Base-by-base conservation (phyloP, 202 grass and related monocot species). In the Carex arenaria region DNA sequence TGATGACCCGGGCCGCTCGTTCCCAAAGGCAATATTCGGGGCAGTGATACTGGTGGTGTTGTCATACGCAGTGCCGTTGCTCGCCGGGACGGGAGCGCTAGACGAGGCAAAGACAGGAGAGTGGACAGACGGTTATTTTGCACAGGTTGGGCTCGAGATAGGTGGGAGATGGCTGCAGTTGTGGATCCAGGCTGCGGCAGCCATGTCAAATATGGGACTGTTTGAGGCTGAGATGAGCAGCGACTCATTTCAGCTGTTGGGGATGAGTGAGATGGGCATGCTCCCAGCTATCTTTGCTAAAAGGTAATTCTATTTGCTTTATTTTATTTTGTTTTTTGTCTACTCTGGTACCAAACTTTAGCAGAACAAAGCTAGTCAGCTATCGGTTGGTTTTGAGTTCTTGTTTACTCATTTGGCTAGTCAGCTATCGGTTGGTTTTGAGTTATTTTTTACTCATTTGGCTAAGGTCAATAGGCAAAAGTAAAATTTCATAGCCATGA, bases 141-240 rank as follows among this genome's bases (percentile, higher is more conserved):
- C 95, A 2, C 84, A 89, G 80, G 86, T 98, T 32, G 95, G 92
- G 23, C 42, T 76, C 54, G 61, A 83, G 61, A 95, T 98, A 12
- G 95, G 95, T 0, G 95, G 95, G 19, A 64, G 82, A 0, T 98
- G 95, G 95, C 88, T 98, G 38, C 84, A 90, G 30, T 72, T 92
- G 7, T 98, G 95, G 95, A 92, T 98, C 81, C 95, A 98, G 83
- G 89, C 81, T 38, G 91, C 95, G n/a, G 92, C 95, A 0, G 93
- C 95, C 67, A 89, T 98, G 89, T 98, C 95, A 32, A 98, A 98
- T 80, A 98, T 98, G 93, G 95, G 95, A 7, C 84, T 98, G 65
- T 98, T 98, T 57, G 93, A 98, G 64, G 93, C 95, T 12, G 95
- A 98, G 91, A 98, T 98, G 95, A 98, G 92, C 64, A 79, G 93